Base-by-base conservation (phyloP, 257 asterid genomes). In the Solanum rostratum region DNA sequence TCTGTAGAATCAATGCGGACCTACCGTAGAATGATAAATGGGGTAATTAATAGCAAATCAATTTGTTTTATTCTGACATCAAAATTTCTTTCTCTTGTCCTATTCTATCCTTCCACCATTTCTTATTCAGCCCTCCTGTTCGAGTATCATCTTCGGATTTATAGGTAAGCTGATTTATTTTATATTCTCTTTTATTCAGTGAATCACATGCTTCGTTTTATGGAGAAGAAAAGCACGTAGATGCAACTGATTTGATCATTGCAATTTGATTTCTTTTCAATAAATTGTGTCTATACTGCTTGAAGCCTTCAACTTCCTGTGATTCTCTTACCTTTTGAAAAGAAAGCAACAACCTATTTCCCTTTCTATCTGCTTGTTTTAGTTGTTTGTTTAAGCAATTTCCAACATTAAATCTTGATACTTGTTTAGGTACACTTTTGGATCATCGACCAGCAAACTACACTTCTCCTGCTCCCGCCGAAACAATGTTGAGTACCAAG, bases 201-300 rank as follows among this genome's bases (percentile, higher is more conserved):
- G 95, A 98, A 84, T 95, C 39, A 54, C 86, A 27, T 92, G 97
- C 85, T 81, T 93, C 83, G 88, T 93, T 84, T 90, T 90, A 88
- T 93, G 99, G 98, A 95, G 92, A 90, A 91, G 84, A 86, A 95
- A 88, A 90, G 92, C 94, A 20, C 92, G 92, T 79, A 91, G 89
- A 88, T 91, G 95, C 98, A 96, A 87, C 98, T 96, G 88, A 90
- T 94, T 90, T 27, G 83, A 88, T 83, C 16, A n/a, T 37, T 20
- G 33, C 71, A 57, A 37, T 80, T 41, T 60, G 1, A 9, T 80
- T 80, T 80, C 71, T 41, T 83, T 46, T 65, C 80, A 54, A 50
- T 50, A 78, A 76, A 50, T 22, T 73, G 81, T 73, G n/a, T 73
- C 59, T 45, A 45, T 49, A 73, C 22, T 76, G 1, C 39, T 76